These are phyloP conservation scores for Eutrema heterophyllum DNA, from an alignment of 345 rosid species.

Conservation along the genomic window DNA sequence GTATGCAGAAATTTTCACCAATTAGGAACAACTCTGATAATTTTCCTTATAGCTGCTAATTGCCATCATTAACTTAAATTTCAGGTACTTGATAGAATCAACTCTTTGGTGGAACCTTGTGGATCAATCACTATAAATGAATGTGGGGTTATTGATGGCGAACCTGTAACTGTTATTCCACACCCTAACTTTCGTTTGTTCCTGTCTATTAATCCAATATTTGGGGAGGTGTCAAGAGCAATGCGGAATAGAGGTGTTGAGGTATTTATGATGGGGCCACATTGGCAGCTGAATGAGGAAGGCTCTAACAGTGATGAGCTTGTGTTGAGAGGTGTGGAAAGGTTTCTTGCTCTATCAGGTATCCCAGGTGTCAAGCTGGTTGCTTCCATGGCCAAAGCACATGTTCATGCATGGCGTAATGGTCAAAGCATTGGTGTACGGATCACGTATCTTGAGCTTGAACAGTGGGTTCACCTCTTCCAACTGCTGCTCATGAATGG, in stretches of 20 bases:
- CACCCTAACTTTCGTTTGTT: constrained; percentile 88
- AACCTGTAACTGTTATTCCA: constrained; percentile 68
- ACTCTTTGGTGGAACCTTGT: constrained; percentile 86
- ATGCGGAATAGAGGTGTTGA: constrained; percentile 99
- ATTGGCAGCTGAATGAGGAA: constrained; percentile 60
- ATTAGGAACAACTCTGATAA: not conserved
- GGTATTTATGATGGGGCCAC: constrained; percentile 87
- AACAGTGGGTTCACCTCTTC: constrained; percentile 79
- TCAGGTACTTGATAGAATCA: constrained; percentile 96
- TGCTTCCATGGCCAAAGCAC: constrained; percentile 85
- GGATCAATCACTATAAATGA: constrained; percentile 90
- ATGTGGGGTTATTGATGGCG: constrained; percentile 82
- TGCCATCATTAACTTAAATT: not conserved
- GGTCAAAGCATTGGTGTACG: constrained; percentile 44
- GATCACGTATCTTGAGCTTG: constrained; percentile 80
- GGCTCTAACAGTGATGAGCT: constrained; percentile 41
- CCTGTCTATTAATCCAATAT: constrained; percentile 79
- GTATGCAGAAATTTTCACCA: not conserved
- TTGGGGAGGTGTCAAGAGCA: constrained; percentile 93
- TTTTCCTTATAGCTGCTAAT: constrained; percentile 7
- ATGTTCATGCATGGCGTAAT: constrained; percentile 56
- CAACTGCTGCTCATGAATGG: constrained; percentile 74
- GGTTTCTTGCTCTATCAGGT: constrained; percentile 73
- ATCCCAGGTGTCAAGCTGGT: constrained; percentile 58
- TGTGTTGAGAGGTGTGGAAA: constrained; percentile 54